Evolutionary conservation across 192 early-diverging fungal genomes (phyloP), one percentile per base, ranked within the genome.

Genomic region (Rhizophagus prolifer): DNA sequence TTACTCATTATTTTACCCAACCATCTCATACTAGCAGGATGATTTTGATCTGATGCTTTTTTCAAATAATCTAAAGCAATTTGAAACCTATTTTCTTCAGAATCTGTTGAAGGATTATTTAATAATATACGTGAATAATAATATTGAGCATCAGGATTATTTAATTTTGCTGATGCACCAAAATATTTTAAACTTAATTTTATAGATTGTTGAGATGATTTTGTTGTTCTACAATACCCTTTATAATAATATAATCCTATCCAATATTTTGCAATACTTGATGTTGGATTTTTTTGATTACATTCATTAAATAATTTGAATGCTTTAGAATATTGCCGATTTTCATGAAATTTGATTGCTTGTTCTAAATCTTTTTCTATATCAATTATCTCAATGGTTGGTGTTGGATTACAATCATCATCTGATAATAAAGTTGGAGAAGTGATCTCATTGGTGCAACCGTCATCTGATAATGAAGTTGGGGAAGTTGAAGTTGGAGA

Each of bases 181-280:
- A 62, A 62, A 26, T 62, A 26, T 28, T 62, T 62, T 13, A 26
- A 12, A 26, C 23, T 13, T 62, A 5, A 12, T 26, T 26, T 62
- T 23, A 14, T 12, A 6, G 13, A 12, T 62, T 4, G 9, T 25
- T 62, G 26, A 2, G 10, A 2, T 26, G n/a, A 13, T 44, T 44
- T 44, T 62, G 60, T 4, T 26, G 10, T 4, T 62, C 28, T 19
- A 28, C 28, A 9, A 62, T 62, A 62, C 19, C 61, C 61, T 14
- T 62, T 62, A 9, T 62, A 62, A 62, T 62, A 25, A 28, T 62
- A 62, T 21, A 26, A 62, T 62, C 61, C 61, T 25, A 62, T 14
- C 61, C 61, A 62, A 62, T 21, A 62, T 28, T 28, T 26, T 62
- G 23, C 1, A 12, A 21, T 16, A 62, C 8, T 10, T 62, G 60